Evolutionary conservation across 2,329 filamentous ascomycete genomes (phyloP), one percentile per base, ranked within the genome.

Genomic region (Phialophora expanda): DNA sequence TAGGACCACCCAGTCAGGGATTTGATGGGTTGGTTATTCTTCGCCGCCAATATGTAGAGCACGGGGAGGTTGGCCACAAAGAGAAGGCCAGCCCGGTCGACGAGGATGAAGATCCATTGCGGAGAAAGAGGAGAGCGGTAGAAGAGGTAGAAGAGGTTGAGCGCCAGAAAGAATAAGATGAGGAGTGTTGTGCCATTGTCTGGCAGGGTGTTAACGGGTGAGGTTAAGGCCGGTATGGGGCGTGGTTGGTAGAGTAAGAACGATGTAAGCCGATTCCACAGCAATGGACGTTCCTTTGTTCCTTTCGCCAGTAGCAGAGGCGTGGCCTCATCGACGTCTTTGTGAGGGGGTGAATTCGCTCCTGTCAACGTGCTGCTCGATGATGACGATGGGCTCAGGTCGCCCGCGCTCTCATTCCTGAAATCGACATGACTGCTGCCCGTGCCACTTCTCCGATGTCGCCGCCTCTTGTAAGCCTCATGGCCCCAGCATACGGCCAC

Each of bases 31-130:
- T 89, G 87, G 66, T 87, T 90, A 22, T 66, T 71, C 74, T 90
- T 90, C 34, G 88, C 87, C 1, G 85, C 83, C 3, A 90, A 79
- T 4, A 90, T 78, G 73, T 90, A 90, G 2, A 90, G 62, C 3
- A 83, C 74, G 0, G 82, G 82, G 0, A 84, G 75, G 70, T 84
- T 83, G 72, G 78, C 80, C 58, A 81, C 74, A 70, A 84, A 83
- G 24, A 87, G 72, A 50, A 84, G 78, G 4, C 85, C 85, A 44
- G 83, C 81, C 32, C 86, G 80, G 72, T 89, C 86, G 64, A 85
- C 83, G 56, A 88, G 83, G 61, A 86, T 80, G 73, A 88, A 86
- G 62, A 86, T 78, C 71, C 82, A 82, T 55, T 78, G 75, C n/a
- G 80, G 69, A 12, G 78, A 77, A 20, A 86, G 73, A 0, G 83